Conservation (phyloP, 352 stramenopile species). For the Globisporangium recalcitrans region DNA sequence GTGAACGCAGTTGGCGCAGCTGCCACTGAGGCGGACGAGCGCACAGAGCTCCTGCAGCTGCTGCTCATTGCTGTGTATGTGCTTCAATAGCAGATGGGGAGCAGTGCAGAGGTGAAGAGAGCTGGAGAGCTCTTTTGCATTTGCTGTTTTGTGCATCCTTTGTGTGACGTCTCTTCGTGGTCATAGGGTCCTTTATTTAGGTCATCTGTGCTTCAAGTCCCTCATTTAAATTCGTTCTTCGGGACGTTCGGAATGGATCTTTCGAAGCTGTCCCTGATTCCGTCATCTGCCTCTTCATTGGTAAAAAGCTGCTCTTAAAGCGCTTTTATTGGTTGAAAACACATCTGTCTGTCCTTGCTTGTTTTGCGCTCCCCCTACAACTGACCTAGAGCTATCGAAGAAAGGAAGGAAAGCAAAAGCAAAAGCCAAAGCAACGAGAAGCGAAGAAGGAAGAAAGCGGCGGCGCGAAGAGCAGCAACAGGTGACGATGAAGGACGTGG, state of each 20-base stretch:
- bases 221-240: neutral
- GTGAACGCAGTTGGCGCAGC: constrained; percentile 27
- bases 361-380: constrained; percentile 15
- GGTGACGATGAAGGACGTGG: constrained; percentile 59
- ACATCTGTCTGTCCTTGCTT: neutral
- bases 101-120: neutral
- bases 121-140: neutral
- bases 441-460: constrained; percentile 18
- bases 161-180: constrained; percentile 5
- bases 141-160: neutral
- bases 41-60: neutral
- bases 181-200: neutral
- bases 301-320: too few species aligned
- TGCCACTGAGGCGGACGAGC: neutral
- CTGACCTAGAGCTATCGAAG: neutral
- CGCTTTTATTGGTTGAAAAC: constrained; percentile 27
- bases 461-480: constrained; percentile 16
- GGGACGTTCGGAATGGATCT: constrained; percentile 14
- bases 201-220: constrained; percentile 3
- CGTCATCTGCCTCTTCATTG: constrained; percentile 9
- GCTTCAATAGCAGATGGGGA: neutral
- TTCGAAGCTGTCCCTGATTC: constrained; percentile 10
- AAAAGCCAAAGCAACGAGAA: constrained; percentile 2
- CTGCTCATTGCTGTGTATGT: neutral
- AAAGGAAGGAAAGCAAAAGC: neutral